phyloP scores from a whole-genome alignment of 2,329 filamentous ascomycete species.

The Calonectria ilicicola region DNA sequence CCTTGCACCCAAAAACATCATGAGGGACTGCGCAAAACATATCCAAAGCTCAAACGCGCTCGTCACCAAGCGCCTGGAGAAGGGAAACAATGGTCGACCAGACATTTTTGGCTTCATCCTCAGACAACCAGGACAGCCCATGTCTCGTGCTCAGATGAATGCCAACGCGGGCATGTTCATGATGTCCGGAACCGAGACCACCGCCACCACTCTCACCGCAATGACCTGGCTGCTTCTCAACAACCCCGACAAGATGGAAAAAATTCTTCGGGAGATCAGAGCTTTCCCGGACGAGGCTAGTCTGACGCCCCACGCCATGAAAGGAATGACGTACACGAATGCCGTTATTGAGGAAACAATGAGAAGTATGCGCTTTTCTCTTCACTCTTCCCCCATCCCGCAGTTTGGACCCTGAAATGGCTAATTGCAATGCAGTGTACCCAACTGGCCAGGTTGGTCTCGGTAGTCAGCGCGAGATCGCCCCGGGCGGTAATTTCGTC shows the following conservation, averaged over 20 bases:
- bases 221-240: not conserved
- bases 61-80: not conserved
- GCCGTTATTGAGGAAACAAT: not conserved
- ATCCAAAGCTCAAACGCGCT: not conserved
- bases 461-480: not conserved
- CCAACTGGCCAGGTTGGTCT: not conserved
- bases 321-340: not conserved
- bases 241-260: not conserved
- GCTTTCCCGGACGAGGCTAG: not conserved
- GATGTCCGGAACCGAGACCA: not conserved
- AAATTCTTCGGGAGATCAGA: not conserved
- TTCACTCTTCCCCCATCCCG: not conserved
- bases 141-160: not conserved
- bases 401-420: not conserved
- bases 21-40: not conserved
- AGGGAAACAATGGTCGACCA: not conserved
- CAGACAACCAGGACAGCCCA: not conserved
- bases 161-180: not conserved
- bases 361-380: not conserved
- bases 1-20: not conserved
- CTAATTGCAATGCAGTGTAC: not conserved
- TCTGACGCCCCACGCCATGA: not conserved
- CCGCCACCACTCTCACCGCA: not conserved
- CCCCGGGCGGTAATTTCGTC: not conserved
- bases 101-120: not conserved